These are phyloP conservation scores for Tulasnella sp. DNA, from an alignment of 768 basidiomycete species.

Conservation along the genomic window DNA sequence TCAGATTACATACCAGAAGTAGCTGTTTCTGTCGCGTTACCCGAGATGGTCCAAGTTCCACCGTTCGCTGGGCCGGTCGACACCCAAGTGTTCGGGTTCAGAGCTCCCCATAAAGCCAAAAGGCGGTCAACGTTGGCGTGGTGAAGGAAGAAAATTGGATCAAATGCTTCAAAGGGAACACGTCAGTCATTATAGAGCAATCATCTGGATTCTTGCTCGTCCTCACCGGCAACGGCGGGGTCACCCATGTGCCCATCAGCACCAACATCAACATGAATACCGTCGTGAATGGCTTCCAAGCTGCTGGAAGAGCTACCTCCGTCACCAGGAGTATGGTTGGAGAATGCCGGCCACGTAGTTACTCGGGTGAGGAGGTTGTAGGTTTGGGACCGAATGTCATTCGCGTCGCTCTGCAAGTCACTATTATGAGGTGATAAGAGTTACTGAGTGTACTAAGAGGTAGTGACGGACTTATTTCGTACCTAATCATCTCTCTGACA, in stretches of 20 bases:
- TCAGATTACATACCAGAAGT: background rate
- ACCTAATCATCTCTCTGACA: background rate
- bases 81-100: constrained; percentile 4
- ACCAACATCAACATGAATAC: constrained; percentile 7
- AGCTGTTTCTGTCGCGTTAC: background rate
- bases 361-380: background rate
- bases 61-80: background rate
- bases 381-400: background rate
- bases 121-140: constrained; percentile 8
- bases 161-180: background rate
- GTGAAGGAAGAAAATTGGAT: constrained; percentile 14
- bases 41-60: background rate
- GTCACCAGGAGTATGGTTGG: background rate
- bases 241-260: constrained; percentile 3
- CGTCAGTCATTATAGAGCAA: background rate
- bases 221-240: background rate
- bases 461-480: background rate
- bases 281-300: constrained; percentile 12
- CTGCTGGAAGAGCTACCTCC: background rate
- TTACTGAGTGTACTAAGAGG: background rate
- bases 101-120: background rate
- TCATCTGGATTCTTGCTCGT: background rate
- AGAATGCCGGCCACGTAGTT: constrained; percentile 4
- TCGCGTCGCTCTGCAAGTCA: background rate
- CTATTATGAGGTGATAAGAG: background rate